Base-by-base conservation (phyloP, 495 filamentous ascomycete species). In the Xylaria cubensis region DNA sequence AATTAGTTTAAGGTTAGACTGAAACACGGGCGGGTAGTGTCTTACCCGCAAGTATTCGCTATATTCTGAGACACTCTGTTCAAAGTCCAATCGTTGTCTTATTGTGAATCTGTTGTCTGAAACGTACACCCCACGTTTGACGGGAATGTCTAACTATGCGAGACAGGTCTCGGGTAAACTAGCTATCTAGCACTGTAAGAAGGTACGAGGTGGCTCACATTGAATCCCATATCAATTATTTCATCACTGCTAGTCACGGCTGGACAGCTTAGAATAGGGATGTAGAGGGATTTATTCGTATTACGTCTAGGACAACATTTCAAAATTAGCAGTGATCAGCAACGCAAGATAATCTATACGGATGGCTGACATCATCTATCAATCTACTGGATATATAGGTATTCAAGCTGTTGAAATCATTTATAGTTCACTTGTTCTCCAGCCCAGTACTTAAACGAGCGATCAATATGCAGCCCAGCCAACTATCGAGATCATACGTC, bases 311-410 rank as follows among this genome's bases (percentile, higher is more conserved):
- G 4, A 1, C 32, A 56, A 26, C 12, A 56, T 32, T 17, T 15
- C 12, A 1, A 32, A 29, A 13, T 17, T 32, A 32, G 50, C 24
- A 13, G 50, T 26, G 26, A 12, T 56, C 53, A 2, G 53, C 53
- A 17, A 7, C 53, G 13, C 53, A 32, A 24, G 29, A 32, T 24
- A 12, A 1, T 29, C 32, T 21, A 13, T 64, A 64, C 51, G 26
- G 21, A 55, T 55, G 9, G 4, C 53, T 53, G 64, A 67, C 64
- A 67, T 67, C 46, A 67, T 53, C 32, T 10, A 13, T 42, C 39
- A 10, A 42, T 10, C 39, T 12, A 13, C 10, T 13, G 2, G 10
- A 42, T 13, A 67, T 29, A 67, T 67, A 21, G 26, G 32, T 46
- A 48, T 19, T 4, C 0, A 48, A 48, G 10, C 21, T 64, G 24